Conservation (phyloP, 805 yeast species). For the Cyberlindnera meyerae region DNA sequence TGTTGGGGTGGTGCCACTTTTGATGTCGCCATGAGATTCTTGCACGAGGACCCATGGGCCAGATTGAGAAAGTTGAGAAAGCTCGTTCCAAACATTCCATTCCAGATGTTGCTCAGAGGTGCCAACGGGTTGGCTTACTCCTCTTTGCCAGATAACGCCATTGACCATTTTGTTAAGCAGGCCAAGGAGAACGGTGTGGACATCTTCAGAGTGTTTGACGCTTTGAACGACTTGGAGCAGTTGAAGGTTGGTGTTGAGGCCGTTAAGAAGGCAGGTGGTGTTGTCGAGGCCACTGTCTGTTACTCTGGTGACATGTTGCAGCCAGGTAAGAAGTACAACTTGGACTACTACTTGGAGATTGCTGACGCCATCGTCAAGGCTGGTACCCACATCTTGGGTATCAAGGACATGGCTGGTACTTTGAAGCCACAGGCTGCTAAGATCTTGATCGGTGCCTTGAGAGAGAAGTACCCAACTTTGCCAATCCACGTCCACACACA, state of each 20-base stretch:
- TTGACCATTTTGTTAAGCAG: constrained; percentile 92
- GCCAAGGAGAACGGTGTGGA: constrained; percentile 97
- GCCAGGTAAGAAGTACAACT: constrained; percentile 93
- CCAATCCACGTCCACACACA: constrained; percentile 99
- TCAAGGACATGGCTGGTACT: constrained; percentile 99
- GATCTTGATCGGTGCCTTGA: constrained; percentile 69
- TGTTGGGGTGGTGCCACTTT: constrained; percentile 99
- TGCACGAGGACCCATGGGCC: constrained; percentile 98
- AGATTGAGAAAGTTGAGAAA: constrained; percentile 83
- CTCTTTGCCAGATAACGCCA: constrained; percentile 96
- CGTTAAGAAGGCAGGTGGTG: constrained; percentile 97
- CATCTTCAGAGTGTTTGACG: constrained; percentile 96
- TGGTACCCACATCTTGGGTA: constrained; percentile 97
- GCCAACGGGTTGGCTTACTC: constrained; percentile 99
- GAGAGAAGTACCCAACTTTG: constrained; percentile 83
- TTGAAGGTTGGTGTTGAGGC: constrained; percentile 97
- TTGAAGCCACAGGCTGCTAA: constrained; percentile 93
- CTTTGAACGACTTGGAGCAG: constrained; percentile 94
- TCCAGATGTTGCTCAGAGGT: constrained; percentile 98
- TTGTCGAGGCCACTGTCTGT: constrained; percentile 96
- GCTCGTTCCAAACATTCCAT: constrained; percentile 95
- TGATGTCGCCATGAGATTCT: constrained; percentile 97
- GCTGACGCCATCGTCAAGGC: constrained; percentile 79
- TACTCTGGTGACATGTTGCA: constrained; percentile 98
- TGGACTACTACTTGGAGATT: constrained; percentile 79